Base-by-base conservation (phyloP, 2,329 filamentous ascomycete genomes). In the Grosmannia clavigera region DNA sequence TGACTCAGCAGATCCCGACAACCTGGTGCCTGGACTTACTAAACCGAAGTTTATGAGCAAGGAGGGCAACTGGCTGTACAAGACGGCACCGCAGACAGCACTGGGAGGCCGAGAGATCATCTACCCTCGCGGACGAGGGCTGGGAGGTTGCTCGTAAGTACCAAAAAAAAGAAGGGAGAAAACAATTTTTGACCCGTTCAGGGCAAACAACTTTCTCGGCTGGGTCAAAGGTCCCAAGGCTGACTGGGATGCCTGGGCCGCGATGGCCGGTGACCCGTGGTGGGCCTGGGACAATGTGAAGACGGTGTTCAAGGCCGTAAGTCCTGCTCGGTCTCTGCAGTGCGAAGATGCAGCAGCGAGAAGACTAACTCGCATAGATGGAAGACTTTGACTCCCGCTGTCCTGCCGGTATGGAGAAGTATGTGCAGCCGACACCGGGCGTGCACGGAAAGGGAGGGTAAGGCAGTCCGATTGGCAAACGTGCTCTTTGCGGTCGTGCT, bases 51-150 rank as follows among this genome's bases (percentile, higher is more conserved):
- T 59, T 22, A 55, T 54, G 51, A 59, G 50, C 50, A 29, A 33
- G 3, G 58, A 59, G 3, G 58, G 58, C 52, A 59, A 59, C 31
- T 59, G 58, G 58, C 52, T 59, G 25, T 59, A 59, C 38, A 59
- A 59, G 58, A 59, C 58, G 7, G 58, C 35, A 7, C 58, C 58
- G 1, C 58, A 59, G 40, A 11, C 19, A 12, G 58, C 50, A 6
- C 52, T 59, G 9, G 19, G 40, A 12, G 52, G 58, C 3, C 58
- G 58, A 11, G 58, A 59, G 27, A 55, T 59, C 12, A 48, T 59
- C 14, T 59, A 59, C 16, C 58, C 58, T 19, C 58, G 58, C 19
- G 58, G 58, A 19, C 58, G 58, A 5, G 58, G 58, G 6, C 25
- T 59, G 25, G 58, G 58, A 1, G 58, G 58, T 10, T 59, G 58